Evolutionary conservation across 2,329 filamentous ascomycete genomes (phyloP).

Genomic region (Aureobasidium sp.): DNA sequence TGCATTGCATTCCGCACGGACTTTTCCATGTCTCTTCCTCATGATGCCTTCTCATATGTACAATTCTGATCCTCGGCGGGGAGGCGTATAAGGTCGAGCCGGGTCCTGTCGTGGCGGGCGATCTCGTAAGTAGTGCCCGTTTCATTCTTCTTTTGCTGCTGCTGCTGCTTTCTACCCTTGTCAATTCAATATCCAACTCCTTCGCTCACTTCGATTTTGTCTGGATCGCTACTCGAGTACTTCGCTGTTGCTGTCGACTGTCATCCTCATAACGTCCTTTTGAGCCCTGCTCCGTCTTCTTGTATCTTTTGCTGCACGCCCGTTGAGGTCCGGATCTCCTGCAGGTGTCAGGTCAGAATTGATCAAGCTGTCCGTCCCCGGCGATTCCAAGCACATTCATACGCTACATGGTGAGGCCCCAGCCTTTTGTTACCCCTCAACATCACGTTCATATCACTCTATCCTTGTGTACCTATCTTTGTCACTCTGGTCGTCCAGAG

Average conservation of each 20-base stretch:
- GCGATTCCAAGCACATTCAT: not conserved
- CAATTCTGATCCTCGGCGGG: constrained; percentile 14
- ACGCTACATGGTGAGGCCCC: constrained; percentile 15
- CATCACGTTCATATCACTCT: not conserved
- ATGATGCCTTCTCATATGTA: constrained; percentile 11
- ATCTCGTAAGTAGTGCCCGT: constrained; percentile 16
- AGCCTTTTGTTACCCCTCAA: constrained; percentile 14
- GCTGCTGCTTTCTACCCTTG: not conserved
- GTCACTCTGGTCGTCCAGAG: not conserved
- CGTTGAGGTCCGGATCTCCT: constrained; percentile 14
- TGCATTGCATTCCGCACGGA: constrained; percentile 15
- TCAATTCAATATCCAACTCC: constrained; percentile 4
- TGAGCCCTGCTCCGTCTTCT: not conserved
- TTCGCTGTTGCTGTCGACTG: not conserved
- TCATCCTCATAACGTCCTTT: not conserved
- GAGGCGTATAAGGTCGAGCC: constrained; percentile 17
- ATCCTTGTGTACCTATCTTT: constrained; percentile 8
- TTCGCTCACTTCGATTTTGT: not conserved
- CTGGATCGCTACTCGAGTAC: not conserved
- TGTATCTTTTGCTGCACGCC: constrained; percentile 11
- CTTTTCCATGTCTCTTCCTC: constrained; percentile 12
- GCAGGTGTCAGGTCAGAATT: constrained; percentile 15
- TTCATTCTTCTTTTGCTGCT: constrained; percentile 11
- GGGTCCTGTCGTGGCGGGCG: constrained; percentile 16
- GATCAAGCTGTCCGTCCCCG: constrained; percentile 6